phyloP scores from a whole-genome alignment of 2,329 filamentous ascomycete genomes.

The Pseudophaeomoniella oleicola region DNA sequence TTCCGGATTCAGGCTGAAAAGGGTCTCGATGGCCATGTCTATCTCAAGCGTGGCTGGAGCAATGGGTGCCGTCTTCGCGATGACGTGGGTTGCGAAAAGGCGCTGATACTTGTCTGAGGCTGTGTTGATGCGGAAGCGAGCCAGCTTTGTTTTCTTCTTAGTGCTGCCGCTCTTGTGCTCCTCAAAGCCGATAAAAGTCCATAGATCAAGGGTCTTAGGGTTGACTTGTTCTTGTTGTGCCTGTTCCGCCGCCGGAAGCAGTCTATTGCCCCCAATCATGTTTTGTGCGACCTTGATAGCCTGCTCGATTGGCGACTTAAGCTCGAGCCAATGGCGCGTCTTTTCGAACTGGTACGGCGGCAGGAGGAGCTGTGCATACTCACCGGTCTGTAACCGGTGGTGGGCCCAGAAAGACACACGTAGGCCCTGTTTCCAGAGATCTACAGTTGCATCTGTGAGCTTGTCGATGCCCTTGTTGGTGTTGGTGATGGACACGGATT shows the following conservation, averaged over 20 bases:
- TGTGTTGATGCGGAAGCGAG: conserved; percentile 9
- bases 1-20: conserved; percentile 14
- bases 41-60: conserved; percentile 12
- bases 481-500: conserved; percentile 2
- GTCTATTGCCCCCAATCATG: neutral
- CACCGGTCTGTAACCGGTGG: conserved; percentile 10
- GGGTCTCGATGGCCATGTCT: conserved; percentile 3
- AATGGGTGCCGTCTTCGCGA: conserved; percentile 8
- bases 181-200: conserved; percentile 7
- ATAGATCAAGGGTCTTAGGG: conserved; percentile 3
- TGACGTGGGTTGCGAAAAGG: conserved; percentile 5
- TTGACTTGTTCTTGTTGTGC: neutral
- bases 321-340: conserved; percentile 16
- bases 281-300: conserved; percentile 1
- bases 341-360: conserved; percentile 24
- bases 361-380: conserved; percentile 11
- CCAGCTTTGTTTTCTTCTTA: conserved; percentile 1
- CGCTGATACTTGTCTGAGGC: conserved; percentile 3
- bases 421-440: conserved; percentile 17
- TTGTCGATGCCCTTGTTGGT: conserved; percentile 1
- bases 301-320: conserved; percentile 4
- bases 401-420: conserved; percentile 16
- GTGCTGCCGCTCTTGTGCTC: too few relatives aligned
- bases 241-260: neutral
- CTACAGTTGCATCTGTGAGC: conserved; percentile 1